A percentile compares a stretch with the other conserved stretches of the same genome.
These are phyloP conservation scores for Haematococcus lacustris DNA, from an alignment of 139 green algal genomes.

Conservation along the genomic window DNA sequence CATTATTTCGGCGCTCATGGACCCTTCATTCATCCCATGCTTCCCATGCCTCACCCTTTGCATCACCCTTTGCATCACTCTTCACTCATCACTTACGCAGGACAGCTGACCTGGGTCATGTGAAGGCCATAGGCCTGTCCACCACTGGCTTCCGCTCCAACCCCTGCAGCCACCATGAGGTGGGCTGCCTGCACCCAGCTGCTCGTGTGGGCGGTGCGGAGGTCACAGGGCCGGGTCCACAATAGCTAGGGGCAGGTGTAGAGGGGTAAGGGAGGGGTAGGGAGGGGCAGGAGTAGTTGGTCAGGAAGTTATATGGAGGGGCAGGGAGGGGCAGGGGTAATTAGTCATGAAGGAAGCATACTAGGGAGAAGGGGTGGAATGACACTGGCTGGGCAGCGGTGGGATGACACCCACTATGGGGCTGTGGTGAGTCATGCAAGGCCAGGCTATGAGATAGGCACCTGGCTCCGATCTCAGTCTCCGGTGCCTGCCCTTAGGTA, in stretches of 20 bases:
- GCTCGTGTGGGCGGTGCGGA: background rate
- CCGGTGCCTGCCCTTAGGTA: no score
- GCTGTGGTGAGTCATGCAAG: no score
- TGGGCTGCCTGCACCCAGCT: background rate
- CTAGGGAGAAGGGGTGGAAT: background rate
- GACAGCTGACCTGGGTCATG: slow-evolving; percentile 47
- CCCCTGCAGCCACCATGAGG: slow-evolving; percentile 7
- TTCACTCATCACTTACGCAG: slow-evolving; percentile 29
- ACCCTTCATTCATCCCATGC: background rate
- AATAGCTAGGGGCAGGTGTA: background rate
- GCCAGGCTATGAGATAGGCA: no score
- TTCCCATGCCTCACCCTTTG: background rate
- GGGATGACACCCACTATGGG: no score
- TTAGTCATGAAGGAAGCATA: background rate
- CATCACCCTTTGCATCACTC: background rate
- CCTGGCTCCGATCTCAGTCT: no score
- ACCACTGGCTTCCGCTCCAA: slow-evolving; percentile 63
- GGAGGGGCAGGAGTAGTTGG: background rate
- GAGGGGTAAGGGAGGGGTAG: background rate
- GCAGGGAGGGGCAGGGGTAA: background rate
- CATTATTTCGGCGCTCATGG: no score
- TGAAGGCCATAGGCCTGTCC: slow-evolving; percentile 59
- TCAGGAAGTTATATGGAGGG: background rate
- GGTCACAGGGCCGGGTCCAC: background rate
- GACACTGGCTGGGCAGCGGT: no score